phyloP scores from a whole-genome alignment of 345 rosid genomes.

The Streptanthus diversifolius region DNA sequence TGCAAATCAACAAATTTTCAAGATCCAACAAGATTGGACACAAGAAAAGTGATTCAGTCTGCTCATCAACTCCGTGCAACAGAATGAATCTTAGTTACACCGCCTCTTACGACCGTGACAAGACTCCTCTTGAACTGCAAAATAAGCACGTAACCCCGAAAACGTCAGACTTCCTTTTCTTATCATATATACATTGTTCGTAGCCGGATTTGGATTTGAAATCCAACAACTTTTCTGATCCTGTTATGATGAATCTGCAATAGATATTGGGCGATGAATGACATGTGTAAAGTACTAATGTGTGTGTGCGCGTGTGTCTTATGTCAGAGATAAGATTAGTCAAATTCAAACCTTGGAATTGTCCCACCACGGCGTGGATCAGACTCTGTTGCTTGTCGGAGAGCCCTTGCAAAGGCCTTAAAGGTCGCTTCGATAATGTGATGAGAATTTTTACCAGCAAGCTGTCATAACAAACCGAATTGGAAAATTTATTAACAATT shows the following conservation, averaged over 20 bases:
- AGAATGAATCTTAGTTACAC: neutral
- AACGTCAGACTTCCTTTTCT: neutral
- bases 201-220: neutral
- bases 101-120: conserved; percentile 44
- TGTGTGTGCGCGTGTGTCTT: neutral
- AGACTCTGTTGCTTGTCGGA: conserved; percentile 78
- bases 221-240: neutral
- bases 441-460: conserved; percentile 87
- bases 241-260: neutral
- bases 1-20: no score
- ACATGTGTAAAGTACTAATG: neutral
- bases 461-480: conserved; percentile 39
- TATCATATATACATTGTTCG: neutral
- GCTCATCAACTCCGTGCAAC: neutral
- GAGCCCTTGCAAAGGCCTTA: conserved; percentile 98
- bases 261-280: neutral
- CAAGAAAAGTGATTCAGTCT: no score
- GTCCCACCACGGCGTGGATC: conserved; percentile 78
- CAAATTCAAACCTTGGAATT: conserved; percentile 63
- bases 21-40: no score
- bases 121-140: conserved; percentile 88
- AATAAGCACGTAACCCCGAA: neutral
- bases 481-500: neutral
- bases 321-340: neutral
- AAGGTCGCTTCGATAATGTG: conserved; percentile 94